These are phyloP conservation scores for Paraurostyla sp. DNA, from an alignment of 73 alveolate genomes.

Conservation along the genomic window DNA sequence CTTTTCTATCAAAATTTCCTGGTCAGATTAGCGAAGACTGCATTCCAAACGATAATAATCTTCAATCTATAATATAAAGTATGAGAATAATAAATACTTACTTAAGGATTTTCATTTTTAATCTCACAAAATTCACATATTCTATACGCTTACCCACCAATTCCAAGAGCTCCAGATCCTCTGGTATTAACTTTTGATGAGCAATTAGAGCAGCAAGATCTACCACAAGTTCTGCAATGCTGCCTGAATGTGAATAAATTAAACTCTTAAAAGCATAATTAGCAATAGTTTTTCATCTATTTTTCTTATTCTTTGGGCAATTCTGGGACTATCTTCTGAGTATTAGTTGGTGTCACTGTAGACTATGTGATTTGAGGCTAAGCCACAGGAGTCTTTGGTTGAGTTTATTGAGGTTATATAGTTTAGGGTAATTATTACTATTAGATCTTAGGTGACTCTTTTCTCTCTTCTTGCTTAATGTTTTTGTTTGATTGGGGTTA, in stretches of 20 bases:
- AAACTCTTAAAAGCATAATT: slow-evolving; percentile 28
- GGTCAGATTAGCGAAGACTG: slow-evolving; percentile 42
- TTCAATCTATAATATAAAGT: background rate
- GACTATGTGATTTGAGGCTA: background rate
- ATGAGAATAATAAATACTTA: background rate
- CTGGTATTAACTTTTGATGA: background rate
- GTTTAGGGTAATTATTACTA: too few species aligned
- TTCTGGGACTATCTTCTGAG: background rate
- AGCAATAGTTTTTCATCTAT: slow-evolving; percentile 42
- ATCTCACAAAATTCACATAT: slow-evolving; percentile 56
- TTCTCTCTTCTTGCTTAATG: too few species aligned
- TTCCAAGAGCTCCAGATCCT: background rate
- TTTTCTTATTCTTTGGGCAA: slow-evolving; percentile 49
- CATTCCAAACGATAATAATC: slow-evolving; percentile 40
- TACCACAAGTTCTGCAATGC: slow-evolving; percentile 59
- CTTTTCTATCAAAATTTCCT: slow-evolving; percentile 31
- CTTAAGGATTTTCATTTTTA: slow-evolving; percentile 54
- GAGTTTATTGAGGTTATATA: background rate
- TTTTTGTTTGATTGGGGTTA: too few species aligned
- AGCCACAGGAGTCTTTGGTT: background rate
- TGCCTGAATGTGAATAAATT: slow-evolving; percentile 23
- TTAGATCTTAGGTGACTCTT: too few species aligned
- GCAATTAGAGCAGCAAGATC: slow-evolving; percentile 57
- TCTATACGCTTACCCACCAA: slow-evolving; percentile 35
- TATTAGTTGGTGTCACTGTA: background rate